phyloP scores from a whole-genome alignment of 2,329 filamentous ascomycete genomes.

The Gliomastix tumulicola region DNA sequence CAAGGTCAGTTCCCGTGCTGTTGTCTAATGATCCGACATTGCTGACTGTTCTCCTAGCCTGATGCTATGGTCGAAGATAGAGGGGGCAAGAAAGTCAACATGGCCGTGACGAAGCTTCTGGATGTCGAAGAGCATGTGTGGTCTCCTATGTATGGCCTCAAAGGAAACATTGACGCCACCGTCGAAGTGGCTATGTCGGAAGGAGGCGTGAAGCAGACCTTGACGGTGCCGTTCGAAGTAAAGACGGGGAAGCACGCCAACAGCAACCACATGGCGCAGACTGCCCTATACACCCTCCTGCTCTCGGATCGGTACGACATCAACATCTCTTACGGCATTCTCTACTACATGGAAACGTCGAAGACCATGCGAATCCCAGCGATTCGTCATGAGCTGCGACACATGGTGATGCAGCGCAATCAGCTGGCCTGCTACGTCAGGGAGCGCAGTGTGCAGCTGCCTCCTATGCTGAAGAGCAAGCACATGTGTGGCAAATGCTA shows the following conservation, averaged over 20 bases:
- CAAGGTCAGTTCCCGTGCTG: constrained; percentile 39
- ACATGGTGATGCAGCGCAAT: constrained; percentile 97
- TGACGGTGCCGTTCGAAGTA: constrained; percentile 90
- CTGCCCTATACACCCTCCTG: constrained; percentile 85
- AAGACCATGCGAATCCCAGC: constrained; percentile 80
- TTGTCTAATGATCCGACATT: not conserved
- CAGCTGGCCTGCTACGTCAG: constrained; percentile 79
- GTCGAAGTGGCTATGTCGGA: constrained; percentile 81
- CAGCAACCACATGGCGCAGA: constrained; percentile 83
- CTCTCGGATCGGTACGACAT: constrained; percentile 94
- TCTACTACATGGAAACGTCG: constrained; percentile 93
- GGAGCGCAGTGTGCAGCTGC: constrained; percentile 70
- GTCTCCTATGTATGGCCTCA: constrained; percentile 95
- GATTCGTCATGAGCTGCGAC: constrained; percentile 78
- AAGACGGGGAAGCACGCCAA: constrained; percentile 88
- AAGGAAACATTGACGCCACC: constrained; percentile 96
- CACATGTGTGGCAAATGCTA: constrained; percentile 84
- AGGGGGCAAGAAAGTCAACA: constrained; percentile 65
- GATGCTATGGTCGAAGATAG: constrained; percentile 73
- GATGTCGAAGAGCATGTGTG: constrained; percentile 97
- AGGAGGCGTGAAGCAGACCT: constrained; percentile 53
- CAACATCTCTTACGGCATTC: constrained; percentile 78
- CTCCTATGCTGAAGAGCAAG: constrained; percentile 77
- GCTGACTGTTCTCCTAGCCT: constrained; percentile 33
- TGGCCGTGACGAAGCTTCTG: constrained; percentile 88